Conservation (phyloP, 1,139 yeast genomes). For the Saccharomyces hybrid region DNA sequence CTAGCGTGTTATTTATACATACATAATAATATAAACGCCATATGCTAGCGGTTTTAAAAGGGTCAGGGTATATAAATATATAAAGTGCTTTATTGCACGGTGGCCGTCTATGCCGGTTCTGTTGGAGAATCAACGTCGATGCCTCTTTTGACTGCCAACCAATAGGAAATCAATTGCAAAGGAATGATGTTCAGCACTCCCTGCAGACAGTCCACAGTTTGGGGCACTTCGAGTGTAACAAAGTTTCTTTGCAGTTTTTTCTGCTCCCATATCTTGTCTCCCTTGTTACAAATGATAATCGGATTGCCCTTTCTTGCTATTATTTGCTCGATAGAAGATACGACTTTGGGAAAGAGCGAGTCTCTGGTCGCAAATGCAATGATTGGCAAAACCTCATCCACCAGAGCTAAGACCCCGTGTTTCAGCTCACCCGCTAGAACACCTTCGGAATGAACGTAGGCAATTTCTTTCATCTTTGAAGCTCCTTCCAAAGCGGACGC, state of each 20-base stretch:
- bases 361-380: constrained; percentile 50
- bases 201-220: constrained; percentile 93
- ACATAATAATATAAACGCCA: too few relatives aligned
- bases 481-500: constrained; percentile 99
- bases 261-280: constrained; percentile 54
- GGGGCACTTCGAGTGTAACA: constrained; percentile 81
- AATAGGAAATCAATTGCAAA: constrained; percentile 66
- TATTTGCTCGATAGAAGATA: constrained; percentile 93
- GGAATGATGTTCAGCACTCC: constrained; percentile 81
- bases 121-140: constrained; percentile 98
- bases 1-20: neutral
- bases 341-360: constrained; percentile 58
- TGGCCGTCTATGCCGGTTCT: constrained; percentile 49
- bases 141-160: constrained; percentile 94
- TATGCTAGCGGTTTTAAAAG: too few relatives aligned
- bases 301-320: constrained; percentile 94
- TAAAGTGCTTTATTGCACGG: too few relatives aligned
- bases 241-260: constrained; percentile 38
- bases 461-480: constrained; percentile 76
- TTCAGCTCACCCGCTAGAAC: constrained; percentile 97
- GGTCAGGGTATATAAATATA: too few relatives aligned
- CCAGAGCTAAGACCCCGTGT: constrained; percentile 95
- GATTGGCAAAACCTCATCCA: constrained; percentile 87
- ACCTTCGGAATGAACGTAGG: constrained; percentile 67
- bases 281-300: constrained; percentile 84